Conservation (phyloP, 305 asterid genomes). For the Plantago lanceolata region DNA sequence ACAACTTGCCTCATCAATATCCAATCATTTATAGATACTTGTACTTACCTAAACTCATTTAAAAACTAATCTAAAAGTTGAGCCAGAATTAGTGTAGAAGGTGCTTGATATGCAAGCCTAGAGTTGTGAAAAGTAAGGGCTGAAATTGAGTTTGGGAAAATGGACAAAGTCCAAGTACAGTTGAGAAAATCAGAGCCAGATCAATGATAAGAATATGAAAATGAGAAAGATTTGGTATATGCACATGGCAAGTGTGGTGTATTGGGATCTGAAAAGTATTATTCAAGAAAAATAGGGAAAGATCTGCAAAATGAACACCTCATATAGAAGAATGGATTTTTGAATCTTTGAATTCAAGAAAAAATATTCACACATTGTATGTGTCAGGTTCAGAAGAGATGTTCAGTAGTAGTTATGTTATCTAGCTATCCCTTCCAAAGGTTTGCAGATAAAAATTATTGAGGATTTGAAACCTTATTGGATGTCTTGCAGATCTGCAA, state of each 20-base stretch:
- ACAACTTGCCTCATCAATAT: too few relatives aligned
- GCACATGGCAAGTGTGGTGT: conserved; percentile 49
- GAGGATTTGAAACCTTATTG: conserved; percentile 16
- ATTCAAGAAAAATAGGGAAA: conserved; percentile 15
- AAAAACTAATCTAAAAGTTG: too few relatives aligned
- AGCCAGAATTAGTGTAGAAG: conserved; percentile 7
- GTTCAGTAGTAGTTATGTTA: too few relatives aligned
- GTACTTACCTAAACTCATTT: too few relatives aligned
- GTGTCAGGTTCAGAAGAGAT: conserved; percentile 24
- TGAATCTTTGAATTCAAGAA: conserved; percentile 17
- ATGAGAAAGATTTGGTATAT: neutral
- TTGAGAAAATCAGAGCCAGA: conserved; percentile 28
- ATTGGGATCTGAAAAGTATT: conserved; percentile 39
- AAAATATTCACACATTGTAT: conserved; percentile 16
- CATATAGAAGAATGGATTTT: neutral
- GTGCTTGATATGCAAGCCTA: conserved; percentile 23
- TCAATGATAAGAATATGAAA: conserved; percentile 13
- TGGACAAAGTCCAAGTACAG: conserved; percentile 26
- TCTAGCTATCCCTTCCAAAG: too few relatives aligned
- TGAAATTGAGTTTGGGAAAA: neutral
- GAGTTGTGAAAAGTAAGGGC: neutral
- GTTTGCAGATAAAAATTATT: conserved; percentile 21
- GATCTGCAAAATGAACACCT: conserved; percentile 21
- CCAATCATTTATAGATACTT: too few relatives aligned
- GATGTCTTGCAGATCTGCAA: conserved; percentile 27